Base-by-base conservation (phyloP, 1,139 yeast species). In the Geotrichum bryndzae region DNA sequence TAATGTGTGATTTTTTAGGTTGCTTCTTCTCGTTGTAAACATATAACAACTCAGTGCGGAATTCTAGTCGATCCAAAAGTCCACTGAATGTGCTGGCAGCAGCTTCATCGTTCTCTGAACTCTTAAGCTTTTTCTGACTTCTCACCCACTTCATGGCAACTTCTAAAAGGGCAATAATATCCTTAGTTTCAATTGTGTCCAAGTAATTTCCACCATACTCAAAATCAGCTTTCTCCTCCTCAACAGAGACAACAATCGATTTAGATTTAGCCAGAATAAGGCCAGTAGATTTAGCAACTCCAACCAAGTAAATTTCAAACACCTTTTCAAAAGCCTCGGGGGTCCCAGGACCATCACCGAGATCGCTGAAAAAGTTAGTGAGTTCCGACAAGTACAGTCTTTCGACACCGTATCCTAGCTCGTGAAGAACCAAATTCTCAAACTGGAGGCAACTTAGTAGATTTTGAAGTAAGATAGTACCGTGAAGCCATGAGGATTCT, bases 401-500 rank as follows among this genome's bases (percentile, higher is more conserved):
- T 23, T 35, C 58, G 27, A 27, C 38, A 22, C 27, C 53, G 18
- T 51, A 53, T 50, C 25, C 61, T 61, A 33, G 61, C 61, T 56
- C 68, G 64, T 51, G 59, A 52, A 18, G 61, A 29, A 74, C 64
- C 33, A 72, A 64, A n/a, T 69, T 63, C 65, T 77, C 79, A 15
- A 76, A 70, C 51, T 67, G 68, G n/a, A 74, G 63, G 61, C 77
- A 74, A 48, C 76, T 69, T 35, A 74, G 66, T 10, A 76, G 67
- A 33, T 73, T 74, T 64, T 76, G 79, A 41, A 74, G 64, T 54
- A 75, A 65, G 62, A 76, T 70, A 18, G 73, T 63, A 13, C 80
- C 80, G 8, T 65, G 58, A 50, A 73, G 77, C 80, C 80, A 77
- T 1, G 76, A 67, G 68, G 73, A 68, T 58, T 76, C 78, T 46